A percentile compares a stretch with the other conserved stretches of the same genome.
Evolutionary conservation across 805 yeast genomes (phyloP).

Genomic region (Metschnikowia shivogae): DNA sequence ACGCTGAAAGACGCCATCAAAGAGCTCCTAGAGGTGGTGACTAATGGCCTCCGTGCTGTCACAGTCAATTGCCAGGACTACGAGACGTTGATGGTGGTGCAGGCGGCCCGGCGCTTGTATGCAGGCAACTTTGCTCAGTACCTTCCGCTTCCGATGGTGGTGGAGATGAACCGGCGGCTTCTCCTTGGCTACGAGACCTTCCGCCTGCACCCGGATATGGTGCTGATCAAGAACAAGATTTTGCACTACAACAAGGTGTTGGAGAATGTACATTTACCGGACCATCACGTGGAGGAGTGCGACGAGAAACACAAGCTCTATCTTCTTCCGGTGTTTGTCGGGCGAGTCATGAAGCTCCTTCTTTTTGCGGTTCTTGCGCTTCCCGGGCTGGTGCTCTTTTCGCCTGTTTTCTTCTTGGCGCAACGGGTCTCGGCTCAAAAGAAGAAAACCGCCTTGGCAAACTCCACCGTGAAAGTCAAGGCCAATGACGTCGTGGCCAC

Average conservation of each 20-base stretch:
- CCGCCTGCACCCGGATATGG: conserved; percentile 65
- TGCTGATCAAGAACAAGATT: conserved; percentile 58
- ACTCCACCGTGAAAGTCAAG: conserved; percentile 82
- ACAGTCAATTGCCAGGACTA: conserved; percentile 87
- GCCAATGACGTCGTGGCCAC: conserved; percentile 96
- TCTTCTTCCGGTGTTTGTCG: conserved; percentile 49
- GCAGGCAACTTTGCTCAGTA: conserved; percentile 66
- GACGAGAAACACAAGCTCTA: conserved; percentile 47
- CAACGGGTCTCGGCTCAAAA: conserved; percentile 69
- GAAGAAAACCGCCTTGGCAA: conserved; percentile 75
- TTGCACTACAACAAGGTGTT: conserved; percentile 62
- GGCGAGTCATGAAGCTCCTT: conserved; percentile 54
- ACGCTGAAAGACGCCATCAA: conserved; percentile 71
- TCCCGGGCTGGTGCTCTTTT: conserved; percentile 85
- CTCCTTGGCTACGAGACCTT: conserved; percentile 76
- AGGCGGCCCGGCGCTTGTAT: conserved; percentile 87
- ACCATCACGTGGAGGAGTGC: conserved; percentile 56
- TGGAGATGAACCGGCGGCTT: conserved; percentile 87
- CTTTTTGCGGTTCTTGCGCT: conserved; percentile 60
- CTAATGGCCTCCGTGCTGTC: conserved; percentile 74
- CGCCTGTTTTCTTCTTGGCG: conserved; percentile 82
- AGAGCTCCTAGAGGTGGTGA: conserved; percentile 63
- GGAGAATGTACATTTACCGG: conserved; percentile 48
- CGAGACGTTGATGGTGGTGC: conserved; percentile 84
- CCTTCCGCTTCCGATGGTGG: conserved; percentile 75